Base-by-base conservation (phyloP, 805 yeast species). In the Saturnispora ahearnii region DNA sequence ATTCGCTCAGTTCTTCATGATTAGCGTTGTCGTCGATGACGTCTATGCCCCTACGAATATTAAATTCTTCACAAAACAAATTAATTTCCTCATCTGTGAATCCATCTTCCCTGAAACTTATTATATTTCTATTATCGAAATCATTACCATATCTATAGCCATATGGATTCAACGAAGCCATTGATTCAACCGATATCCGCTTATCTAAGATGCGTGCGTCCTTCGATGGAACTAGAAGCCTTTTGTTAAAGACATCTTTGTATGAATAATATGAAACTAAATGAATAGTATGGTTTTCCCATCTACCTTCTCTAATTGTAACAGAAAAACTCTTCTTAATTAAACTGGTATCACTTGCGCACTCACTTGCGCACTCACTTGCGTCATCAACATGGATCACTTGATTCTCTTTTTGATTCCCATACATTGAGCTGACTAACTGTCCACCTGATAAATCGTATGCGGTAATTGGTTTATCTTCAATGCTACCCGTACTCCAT, bases 241-340 rank as follows among this genome's bases (percentile, higher is more conserved):
- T 69, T 5, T 82, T 81, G 32, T 70, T 68, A 46, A 78, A 60
- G 4, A 88, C 93, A 62, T 90, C 96, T 21, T 78, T 78, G 0
- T 88, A 82, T 30, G 77, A 70, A 62, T 87, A 90, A 65, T 90
- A 90, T 8, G 90, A 80, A 3, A 90, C 79, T 50, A 90, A 65
- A 60, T 91, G 96, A 44, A 82, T 68, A 4, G 84, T 77, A 57
- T 73, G 76, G 10, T 53, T 54, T 21, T 67, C 65, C 10, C 37
- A 3, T 2, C 51, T 48, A 10, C 52, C 52, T 18, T 52, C 51
- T 22, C 66, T 64, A 13, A 84, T 65, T n/a, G 80, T 74, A 26
- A 87, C 71, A 1, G 88, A 79, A 53, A 88, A 69, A 0, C 97
- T 87, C 64, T 89, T 88, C 64, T 90, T 90, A 52, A 88, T 79